Evolutionary conservation across 169 alveolate species (phyloP), one percentile per base, ranked within the genome.

Genomic region (Babesia ovata): DNA sequence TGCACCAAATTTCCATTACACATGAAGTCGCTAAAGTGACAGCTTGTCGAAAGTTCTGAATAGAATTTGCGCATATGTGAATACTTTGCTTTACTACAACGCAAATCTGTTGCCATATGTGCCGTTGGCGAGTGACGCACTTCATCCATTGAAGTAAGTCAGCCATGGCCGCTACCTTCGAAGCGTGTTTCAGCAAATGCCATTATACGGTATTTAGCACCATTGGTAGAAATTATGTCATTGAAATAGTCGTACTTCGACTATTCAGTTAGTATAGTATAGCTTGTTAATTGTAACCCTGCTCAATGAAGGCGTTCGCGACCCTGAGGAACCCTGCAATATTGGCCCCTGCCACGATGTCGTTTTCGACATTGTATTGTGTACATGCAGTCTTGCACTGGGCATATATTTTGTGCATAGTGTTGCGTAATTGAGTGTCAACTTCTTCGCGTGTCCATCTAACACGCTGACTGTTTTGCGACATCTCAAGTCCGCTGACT

Each of bases 401-500:
- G 56, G 48, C 79, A 62, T 84, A 92, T 12, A 91, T 91, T 48
- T 83, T 75, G 46, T 54, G 63, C 95, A 93, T 93, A 45, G 91
- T 91, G 44, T 79, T 87, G 56, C 84, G 65, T 13, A 93, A 79
- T 78, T 85, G 82, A 50, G 49, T 75, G 56, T 89, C 94, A 13
- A 93, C 95, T 42, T 75, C 92, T 53, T 91, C 93, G 53, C 90
- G 86, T 16, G 86, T 78, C 95, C 95, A 93, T 59, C 71, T 50
- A 4, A 86, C 26, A 16, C 91, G 84, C 77, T 82, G 90, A 45
- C 92, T 86, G 79, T 93, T 91, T 75, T 93, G 96, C 33, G 93
- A 71, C 96, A 93, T 93, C 59, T 93, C 96, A 26, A 93, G 76
- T 13, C 95, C 96, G 61, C 95, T 91, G 42, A 91, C 94, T 45